phyloP scores from a whole-genome alignment of 139 green algal genomes.

The Chloropicon primus region DNA sequence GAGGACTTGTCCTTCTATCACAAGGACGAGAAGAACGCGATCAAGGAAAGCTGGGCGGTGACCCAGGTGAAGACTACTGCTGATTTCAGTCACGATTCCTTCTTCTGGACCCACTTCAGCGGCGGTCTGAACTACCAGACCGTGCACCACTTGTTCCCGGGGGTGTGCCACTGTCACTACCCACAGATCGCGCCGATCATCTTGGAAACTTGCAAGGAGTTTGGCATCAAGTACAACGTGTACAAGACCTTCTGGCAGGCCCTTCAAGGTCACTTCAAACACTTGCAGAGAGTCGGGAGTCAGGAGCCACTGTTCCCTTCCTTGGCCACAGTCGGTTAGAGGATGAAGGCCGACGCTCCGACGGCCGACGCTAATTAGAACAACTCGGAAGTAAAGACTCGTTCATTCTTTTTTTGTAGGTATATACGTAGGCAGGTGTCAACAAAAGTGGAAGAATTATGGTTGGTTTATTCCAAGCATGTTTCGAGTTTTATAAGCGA shows the following conservation, averaged over 20 bases:
- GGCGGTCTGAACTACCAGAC: conserved; percentile 57
- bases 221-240: conserved; percentile 22
- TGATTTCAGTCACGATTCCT: conserved; percentile 46
- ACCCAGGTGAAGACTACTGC: conserved; percentile 37
- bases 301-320: conserved; percentile 15
- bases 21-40: conserved; percentile 10
- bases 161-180: conserved; percentile 36
- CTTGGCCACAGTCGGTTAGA: conserved; percentile 20
- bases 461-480: no score
- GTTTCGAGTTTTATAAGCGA: no score
- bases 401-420: neutral
- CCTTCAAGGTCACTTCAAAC: conserved; percentile 18
- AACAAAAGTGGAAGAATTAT: no score
- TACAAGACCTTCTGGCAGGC: conserved; percentile 27
- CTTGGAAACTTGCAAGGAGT: conserved; percentile 22
- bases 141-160: conserved; percentile 38
- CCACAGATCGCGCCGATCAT: conserved; percentile 25
- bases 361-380: no score
- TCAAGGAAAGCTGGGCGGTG: conserved; percentile 32
- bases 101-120: conserved; percentile 53
- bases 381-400: no score
- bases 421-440: no score
- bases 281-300: conserved; percentile 18
- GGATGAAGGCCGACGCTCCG: no score
- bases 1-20: conserved; percentile 28